phyloP scores from a whole-genome alignment of 495 filamentous ascomycete species.

The Entonaema liquescens region DNA sequence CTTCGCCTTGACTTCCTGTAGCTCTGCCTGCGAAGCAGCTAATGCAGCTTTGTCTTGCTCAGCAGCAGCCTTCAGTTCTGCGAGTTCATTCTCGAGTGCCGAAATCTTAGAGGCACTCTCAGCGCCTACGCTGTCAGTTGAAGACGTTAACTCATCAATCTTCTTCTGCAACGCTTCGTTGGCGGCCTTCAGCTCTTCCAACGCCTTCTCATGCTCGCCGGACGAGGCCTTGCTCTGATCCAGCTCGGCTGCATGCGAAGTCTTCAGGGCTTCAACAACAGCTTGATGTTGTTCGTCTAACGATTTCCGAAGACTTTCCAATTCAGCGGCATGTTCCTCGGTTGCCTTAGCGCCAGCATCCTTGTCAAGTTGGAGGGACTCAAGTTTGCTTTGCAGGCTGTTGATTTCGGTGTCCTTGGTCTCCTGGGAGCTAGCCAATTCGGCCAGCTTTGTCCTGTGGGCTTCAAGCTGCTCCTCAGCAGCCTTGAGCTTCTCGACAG shows the following conservation, averaged over 20 bases:
- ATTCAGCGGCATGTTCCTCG: slow-evolving; percentile 53
- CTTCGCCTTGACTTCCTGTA: slow-evolving; percentile 50
- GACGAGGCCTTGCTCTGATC: slow-evolving; percentile 47
- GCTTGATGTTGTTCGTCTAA: slow-evolving; percentile 54
- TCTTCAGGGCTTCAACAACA: slow-evolving; percentile 51
- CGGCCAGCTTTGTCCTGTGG: slow-evolving; percentile 49
- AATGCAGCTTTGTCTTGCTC: slow-evolving; percentile 53
- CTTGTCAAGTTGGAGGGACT: slow-evolving; percentile 52
- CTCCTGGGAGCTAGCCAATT: slow-evolving; percentile 49
- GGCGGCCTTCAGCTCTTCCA: slow-evolving; percentile 52
- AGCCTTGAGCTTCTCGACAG: slow-evolving; percentile 52
- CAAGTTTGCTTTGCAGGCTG: slow-evolving; percentile 53
- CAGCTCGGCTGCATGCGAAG: slow-evolving; percentile 53
- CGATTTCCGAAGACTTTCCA: slow-evolving; percentile 51
- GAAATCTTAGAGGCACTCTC: slow-evolving; percentile 48
- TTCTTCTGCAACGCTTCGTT: slow-evolving; percentile 57
- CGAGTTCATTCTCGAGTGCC: slow-evolving; percentile 53
- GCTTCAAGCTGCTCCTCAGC: slow-evolving; percentile 52
- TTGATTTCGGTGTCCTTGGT: slow-evolving; percentile 52
- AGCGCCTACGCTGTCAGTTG: slow-evolving; percentile 35
- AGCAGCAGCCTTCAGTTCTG: slow-evolving; percentile 50
- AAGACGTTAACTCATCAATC: slow-evolving; percentile 52
- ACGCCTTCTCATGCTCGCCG: slow-evolving; percentile 48
- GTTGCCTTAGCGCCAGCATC: slow-evolving; percentile 47
- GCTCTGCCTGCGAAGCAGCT: slow-evolving; percentile 47